These are phyloP conservation scores for Raddia distichophylla DNA, from an alignment of 176 grass and related monocot genomes.

Conservation along the genomic window DNA sequence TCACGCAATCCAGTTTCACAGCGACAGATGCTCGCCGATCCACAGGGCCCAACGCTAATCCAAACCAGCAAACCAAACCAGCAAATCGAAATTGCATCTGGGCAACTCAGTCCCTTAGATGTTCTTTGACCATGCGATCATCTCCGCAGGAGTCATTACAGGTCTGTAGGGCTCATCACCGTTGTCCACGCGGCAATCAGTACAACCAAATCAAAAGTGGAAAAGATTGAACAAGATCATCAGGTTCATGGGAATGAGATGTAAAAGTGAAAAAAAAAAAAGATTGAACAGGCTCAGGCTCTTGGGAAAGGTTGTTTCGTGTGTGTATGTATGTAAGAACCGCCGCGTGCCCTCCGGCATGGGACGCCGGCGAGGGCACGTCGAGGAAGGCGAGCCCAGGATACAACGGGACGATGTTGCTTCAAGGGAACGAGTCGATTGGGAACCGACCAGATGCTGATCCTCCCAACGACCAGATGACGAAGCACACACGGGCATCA, in stretches of 20 bases:
- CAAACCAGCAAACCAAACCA: too few species aligned
- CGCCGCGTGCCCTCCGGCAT: conserved; percentile 30
- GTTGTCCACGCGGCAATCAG: conserved; percentile 7
- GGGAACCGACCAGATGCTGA: conserved; percentile 38
- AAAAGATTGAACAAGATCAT: too few species aligned
- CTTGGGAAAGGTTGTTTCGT: neutral
- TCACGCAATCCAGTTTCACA: neutral
- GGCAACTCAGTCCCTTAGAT: conserved; percentile 84
- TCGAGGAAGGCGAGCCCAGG: conserved; percentile 24
- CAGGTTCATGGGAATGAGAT: neutral
- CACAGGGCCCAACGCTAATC: too few species aligned
- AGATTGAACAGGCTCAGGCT: too few species aligned
- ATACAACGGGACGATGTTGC: conserved; percentile 67
- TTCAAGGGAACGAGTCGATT: conserved; percentile 87
- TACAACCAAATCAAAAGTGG: neutral
- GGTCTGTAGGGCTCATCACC: conserved; percentile 66
- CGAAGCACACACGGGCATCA: conserved; percentile 49
- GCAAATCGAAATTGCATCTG: neutral
- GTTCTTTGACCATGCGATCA: conserved; percentile 78
- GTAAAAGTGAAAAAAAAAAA: too few species aligned
- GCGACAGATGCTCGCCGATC: accelerated
- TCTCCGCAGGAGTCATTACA: conserved; percentile 81
- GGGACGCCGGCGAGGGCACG: conserved; percentile 14
- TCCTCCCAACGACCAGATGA: conserved; percentile 77
- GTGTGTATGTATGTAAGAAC: conserved; percentile 58